Base-by-base conservation (phyloP, 495 filamentous ascomycete genomes). In the Hyaloscypha hepaticicola region DNA sequence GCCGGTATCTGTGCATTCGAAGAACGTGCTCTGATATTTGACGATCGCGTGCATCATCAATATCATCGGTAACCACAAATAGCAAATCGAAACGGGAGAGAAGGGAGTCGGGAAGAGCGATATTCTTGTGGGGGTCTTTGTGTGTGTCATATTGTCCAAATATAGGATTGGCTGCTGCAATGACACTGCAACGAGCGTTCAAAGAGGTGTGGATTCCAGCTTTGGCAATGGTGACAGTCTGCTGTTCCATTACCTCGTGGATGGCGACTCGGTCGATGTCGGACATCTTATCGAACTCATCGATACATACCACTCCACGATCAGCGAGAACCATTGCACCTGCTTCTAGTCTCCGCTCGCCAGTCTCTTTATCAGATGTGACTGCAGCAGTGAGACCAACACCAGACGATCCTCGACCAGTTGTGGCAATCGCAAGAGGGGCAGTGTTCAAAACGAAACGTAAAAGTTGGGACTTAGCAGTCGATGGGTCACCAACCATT, bases 221-320 rank as follows among this genome's bases (percentile, higher is more conserved):
- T 78, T 99, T 99, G 28, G 95, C 95, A 71, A 99, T 98, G 28
- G 95, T 99, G 64, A 99, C 95, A 0, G 95, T 99, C 74, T 99
- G 95, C 79, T 99, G 95, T 77, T 99, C 95, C 95, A 99, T 99
- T 61, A 99, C 95, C 91, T 99, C 95, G 83, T 99, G 95, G 70
- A 99, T 99, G 53, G 95, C 95, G 24, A 99, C 95, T 68, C 95
- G 88, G 75, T 99, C 95, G 41, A 98, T 88, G 75, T 98, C 95
- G 67, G 90, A 96, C 95, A 99, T 99, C 78, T 99, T 99, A 78
- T 99, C 95, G 73, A 99, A 99, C 75, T 99, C 95, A 75, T 99
- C 95, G 70, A 99, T 99, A 78, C 95, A 99, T 48, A 99, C 95
- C 41, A 99, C 94, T 61, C 95, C 95, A 52, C 95, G 88, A 72